Evolutionary conservation across 2,329 filamentous ascomycete species (phyloP), one percentile per base, ranked within the genome.

Genomic region (Paraphoma chrysanthemicola): DNA sequence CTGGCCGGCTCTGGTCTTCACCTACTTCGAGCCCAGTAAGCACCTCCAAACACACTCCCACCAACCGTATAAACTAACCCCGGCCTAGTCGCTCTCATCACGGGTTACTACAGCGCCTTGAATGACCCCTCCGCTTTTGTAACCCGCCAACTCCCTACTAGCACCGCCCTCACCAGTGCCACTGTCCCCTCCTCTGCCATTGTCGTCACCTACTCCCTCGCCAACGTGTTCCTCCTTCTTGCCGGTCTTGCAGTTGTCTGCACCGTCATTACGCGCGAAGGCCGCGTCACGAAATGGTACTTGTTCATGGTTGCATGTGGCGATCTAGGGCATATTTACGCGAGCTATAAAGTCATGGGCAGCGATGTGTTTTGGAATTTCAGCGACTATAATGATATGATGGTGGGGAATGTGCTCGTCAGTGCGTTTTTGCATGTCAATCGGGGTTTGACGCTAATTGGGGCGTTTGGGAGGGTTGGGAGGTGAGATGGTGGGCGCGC

Each of bases 1-100:
- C 49, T 71, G 66, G 67, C 68, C 62, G 7, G 70, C 69, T 14
- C 53, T 73, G 1, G 47, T 73, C 11, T 69, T 70, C 56, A 64
- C 64, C 17, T 71, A 69, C 52, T 46, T 73, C 10, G 64, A 73
- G 56, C 66, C 69, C 6, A 31, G 69, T 70, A 64, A 62, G 68
- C 52, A 18, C 33, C 14, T 14, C 6, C 33, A 10, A 36, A 36
- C 9, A 3, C 3, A 10, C 33, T 10, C 33, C 6, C 12, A 10
- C 44, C 33, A 36, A 52, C n/a, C 18, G 23, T n/a, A 18, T 41
- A n/a, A 17, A 28, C 16, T 31, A 38, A 29, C 17, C 8, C 17
- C n/a, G 41, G 12, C 42, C 17, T 42, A 59, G 55, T 54, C 12
- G 47, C 49, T 16, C 45, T 52, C 23, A 33, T 71, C 38, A 28